Conservation (phyloP, 1,284 basidiomycete species). For the Cutaneotrichosporon cyanovorans region DNA sequence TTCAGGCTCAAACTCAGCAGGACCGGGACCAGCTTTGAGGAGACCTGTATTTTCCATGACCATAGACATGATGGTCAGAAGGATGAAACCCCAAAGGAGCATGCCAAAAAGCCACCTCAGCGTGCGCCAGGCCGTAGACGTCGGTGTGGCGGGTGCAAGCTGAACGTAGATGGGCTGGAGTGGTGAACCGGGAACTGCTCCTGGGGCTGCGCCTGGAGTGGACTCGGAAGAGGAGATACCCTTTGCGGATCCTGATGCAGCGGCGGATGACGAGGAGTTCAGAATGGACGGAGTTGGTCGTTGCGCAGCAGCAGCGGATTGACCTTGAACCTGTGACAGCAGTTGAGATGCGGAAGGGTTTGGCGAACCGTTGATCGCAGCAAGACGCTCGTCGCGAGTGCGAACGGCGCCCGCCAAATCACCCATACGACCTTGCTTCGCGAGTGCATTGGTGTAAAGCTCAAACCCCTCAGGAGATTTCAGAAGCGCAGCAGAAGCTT, state of each 20-base stretch:
- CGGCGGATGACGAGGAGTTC: not conserved
- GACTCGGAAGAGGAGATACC: constrained; percentile 30
- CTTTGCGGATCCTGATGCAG: constrained; percentile 22
- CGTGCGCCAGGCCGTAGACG: constrained; percentile 25
- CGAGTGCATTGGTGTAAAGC: constrained; percentile 31
- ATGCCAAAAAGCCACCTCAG: constrained; percentile 33
- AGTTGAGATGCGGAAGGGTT: not conserved
- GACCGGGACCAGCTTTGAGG: constrained; percentile 69
- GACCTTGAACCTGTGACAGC: not conserved
- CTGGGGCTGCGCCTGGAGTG: constrained; percentile 16
- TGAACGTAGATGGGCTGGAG: constrained; percentile 42
- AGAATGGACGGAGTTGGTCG: not conserved
- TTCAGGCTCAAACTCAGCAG: constrained; percentile 51
- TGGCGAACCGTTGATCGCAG: not conserved
- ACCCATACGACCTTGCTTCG: constrained; percentile 24
- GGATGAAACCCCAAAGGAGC: constrained; percentile 41
- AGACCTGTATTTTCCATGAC: constrained; percentile 86
- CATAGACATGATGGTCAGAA: constrained; percentile 74
- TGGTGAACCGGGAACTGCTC: constrained; percentile 27
- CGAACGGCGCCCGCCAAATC: constrained; percentile 28
- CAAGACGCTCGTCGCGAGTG: constrained; percentile 25
- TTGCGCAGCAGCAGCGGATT: not conserved
- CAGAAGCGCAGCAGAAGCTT: constrained; percentile 25
- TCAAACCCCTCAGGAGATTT: constrained; percentile 29
- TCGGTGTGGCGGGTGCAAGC: constrained; percentile 34